These are phyloP conservation scores for Chaetomium olivaceum DNA, from an alignment of 2,329 filamentous ascomycete species.

Conservation along the genomic window DNA sequence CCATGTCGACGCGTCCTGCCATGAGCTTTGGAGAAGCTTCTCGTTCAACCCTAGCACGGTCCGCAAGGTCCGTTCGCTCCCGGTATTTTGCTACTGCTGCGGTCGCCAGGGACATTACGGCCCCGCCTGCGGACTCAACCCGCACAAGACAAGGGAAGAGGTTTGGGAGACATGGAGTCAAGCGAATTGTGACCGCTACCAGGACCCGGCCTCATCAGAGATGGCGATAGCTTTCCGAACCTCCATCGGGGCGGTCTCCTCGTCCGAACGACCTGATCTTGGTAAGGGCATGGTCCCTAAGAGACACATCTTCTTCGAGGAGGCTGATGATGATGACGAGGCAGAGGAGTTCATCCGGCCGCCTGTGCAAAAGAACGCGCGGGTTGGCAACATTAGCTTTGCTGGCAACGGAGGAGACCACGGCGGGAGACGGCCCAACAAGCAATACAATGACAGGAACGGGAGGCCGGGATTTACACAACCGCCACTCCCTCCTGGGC, in stretches of 20 bases:
- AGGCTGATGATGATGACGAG: constrained; percentile 47
- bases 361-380: constrained; percentile 38
- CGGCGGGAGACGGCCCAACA: constrained; percentile 7
- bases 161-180: constrained; percentile 55
- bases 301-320: constrained; percentile 48
- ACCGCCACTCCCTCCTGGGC: constrained; percentile 30
- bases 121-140: constrained; percentile 51
- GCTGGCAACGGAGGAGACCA: constrained; percentile 10
- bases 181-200: constrained; percentile 50
- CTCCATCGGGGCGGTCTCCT: background rate
- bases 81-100: constrained; percentile 58
- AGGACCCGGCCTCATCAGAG: constrained; percentile 48
- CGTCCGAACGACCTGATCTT: constrained; percentile 29
- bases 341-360: constrained; percentile 44
- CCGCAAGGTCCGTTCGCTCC: constrained; percentile 52
- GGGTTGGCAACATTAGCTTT: constrained; percentile 35
- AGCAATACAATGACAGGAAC: constrained; percentile 16
- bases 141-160: constrained; percentile 26
- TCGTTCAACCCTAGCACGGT: constrained; percentile 43
- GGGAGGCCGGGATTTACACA: constrained; percentile 3
- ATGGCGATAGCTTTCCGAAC: constrained; percentile 41
- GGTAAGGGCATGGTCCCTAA: constrained; percentile 37
- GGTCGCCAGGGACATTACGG: constrained; percentile 57
- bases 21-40: constrained; percentile 61
- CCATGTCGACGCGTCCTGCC: constrained; percentile 63